phyloP scores from a whole-genome alignment of 495 filamentous ascomycete genomes.

The Halenospora varia region DNA sequence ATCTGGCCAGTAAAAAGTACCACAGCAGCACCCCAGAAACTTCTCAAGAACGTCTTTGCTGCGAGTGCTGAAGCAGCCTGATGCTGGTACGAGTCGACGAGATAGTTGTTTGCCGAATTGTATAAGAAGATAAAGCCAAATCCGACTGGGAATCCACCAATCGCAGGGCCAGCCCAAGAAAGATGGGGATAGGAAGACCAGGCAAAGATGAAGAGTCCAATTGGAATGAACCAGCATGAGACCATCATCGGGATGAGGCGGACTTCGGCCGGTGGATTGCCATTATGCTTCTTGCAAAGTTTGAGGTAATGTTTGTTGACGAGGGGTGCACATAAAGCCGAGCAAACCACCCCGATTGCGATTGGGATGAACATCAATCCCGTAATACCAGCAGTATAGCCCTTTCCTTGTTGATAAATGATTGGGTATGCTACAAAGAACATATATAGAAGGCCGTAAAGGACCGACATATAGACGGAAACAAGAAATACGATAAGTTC shows the following conservation, averaged over 20 bases:
- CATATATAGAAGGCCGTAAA: slow-evolving; percentile 59
- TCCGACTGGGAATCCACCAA: slow-evolving; percentile 73
- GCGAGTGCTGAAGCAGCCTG: slow-evolving; percentile 84
- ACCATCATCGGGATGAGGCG: slow-evolving; percentile 84
- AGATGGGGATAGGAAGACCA: slow-evolving; percentile 69
- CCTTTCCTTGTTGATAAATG: slow-evolving; percentile 72
- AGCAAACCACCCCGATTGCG: slow-evolving; percentile 61
- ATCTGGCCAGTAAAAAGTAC: slow-evolving; percentile 81
- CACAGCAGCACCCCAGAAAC: slow-evolving; percentile 71
- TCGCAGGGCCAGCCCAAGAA: slow-evolving; percentile 64
- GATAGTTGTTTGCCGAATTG: slow-evolving; percentile 79
- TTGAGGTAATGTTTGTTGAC: slow-evolving; percentile 77
- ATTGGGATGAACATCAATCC: slow-evolving; percentile 81
- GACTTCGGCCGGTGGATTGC: slow-evolving; percentile 68
- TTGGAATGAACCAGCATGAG: slow-evolving; percentile 63
- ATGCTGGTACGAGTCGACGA: slow-evolving; percentile 79
- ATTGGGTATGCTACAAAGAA: slow-evolving; percentile 73
- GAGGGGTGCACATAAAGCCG: slow-evolving; percentile 61
- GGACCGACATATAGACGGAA: slow-evolving; percentile 53
- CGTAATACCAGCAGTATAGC: slow-evolving; percentile 64
- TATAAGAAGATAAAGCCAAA: slow-evolving; percentile 87
- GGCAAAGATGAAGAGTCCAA: slow-evolving; percentile 67
- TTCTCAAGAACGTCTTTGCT: slow-evolving; percentile 75
- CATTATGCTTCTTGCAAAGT: slow-evolving; percentile 51
- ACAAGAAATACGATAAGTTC: slow-evolving; percentile 80